Evolutionary conservation across 2,329 filamentous ascomycete genomes (phyloP), one percentile per base, ranked within the genome.

Genomic region (Neospermospora avenae): DNA sequence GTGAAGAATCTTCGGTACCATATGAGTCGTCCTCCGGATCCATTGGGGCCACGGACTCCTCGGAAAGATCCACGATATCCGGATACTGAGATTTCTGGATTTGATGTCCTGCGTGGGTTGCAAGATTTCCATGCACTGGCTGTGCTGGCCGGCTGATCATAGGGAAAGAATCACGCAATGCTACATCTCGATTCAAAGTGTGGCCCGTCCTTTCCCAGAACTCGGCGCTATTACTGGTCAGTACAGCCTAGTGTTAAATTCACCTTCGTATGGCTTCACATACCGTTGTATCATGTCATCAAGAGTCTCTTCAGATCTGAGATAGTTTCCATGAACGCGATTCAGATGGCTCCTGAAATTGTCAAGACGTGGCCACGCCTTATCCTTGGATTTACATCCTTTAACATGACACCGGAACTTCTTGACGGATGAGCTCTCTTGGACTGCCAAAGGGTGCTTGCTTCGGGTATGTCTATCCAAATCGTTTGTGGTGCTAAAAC

Each of bases 291-390:
- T 74, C 6, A 85, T 70, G 1, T 75, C 70, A 0, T 77, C 70
- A 0, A 74, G 65, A 59, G 80, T 72, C 42, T 79, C 74, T 4
- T 79, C 71, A 1, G 10, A 28, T 8, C 20, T 34, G 11, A 62
- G 20, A 11, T 70, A 28, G 3, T 73, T 71, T 0, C 65, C 63
- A 71, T 96, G 92, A 68, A 90, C 84, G 11, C 87, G 83, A 53
- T 77, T 78, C 48, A 96, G 80, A 71, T 97, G 93, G 37, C 88
- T 85, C 62, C 87, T 87, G 73, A 96, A 96, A 70, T 97, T 97
- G 73, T 97, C 93, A 54, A 87, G 78, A 22, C 93, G 84, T 0
- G 89, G 88, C 90, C 90, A 96, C 37, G 81, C 76, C 72, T 96
- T 96, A 1, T 77, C 77, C 63, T 79, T 86, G 24, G 77, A 81